These are phyloP conservation scores for Aspergillus sp. DNA, from an alignment of 2,329 filamentous ascomycete genomes.

Conservation along the genomic window DNA sequence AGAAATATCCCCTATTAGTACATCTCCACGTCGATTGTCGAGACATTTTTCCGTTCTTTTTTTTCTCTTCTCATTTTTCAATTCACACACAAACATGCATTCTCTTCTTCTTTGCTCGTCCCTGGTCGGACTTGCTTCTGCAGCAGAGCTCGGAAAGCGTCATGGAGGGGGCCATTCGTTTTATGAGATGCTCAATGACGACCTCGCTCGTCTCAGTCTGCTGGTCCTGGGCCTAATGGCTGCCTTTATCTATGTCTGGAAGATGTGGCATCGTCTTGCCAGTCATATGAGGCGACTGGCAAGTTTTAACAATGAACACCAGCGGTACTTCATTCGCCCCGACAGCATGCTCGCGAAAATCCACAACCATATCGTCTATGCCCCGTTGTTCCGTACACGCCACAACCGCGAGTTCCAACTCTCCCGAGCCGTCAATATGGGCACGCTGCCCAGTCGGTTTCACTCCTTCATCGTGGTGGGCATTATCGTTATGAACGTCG, in stretches of 20 bases:
- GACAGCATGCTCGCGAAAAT: conserved; percentile 61
- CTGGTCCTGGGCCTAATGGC: conserved; percentile 66
- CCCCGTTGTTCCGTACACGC: conserved; percentile 46
- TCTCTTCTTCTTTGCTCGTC: conserved; percentile 25
- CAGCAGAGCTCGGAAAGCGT: conserved; percentile 31
- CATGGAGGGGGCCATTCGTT: conserved; percentile 17
- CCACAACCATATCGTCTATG: conserved; percentile 65
- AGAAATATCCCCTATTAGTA: conserved; percentile 11
- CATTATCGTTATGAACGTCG: conserved; percentile 48
- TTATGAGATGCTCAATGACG: conserved; percentile 50
- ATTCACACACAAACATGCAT: conserved; percentile 21
- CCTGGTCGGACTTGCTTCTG: conserved; percentile 32
- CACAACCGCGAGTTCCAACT: conserved; percentile 50
- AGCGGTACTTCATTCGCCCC: conserved; percentile 73
- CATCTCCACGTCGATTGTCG: background rate
- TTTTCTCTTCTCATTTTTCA: background rate
- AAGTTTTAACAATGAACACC: conserved; percentile 75
- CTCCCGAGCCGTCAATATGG: conserved; percentile 47
- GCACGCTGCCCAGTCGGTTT: conserved; percentile 49
- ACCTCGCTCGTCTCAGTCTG: conserved; percentile 62
- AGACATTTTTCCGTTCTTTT: conserved; percentile 1
- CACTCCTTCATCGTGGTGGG: conserved; percentile 45
- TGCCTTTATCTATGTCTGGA: conserved; percentile 66
- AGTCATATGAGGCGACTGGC: conserved; percentile 72
- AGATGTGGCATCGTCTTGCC: conserved; percentile 60